Evolutionary conservation across 805 yeast species (phyloP), one percentile per base, ranked within the genome.

Genomic region (Cyberlindnera veronae): DNA sequence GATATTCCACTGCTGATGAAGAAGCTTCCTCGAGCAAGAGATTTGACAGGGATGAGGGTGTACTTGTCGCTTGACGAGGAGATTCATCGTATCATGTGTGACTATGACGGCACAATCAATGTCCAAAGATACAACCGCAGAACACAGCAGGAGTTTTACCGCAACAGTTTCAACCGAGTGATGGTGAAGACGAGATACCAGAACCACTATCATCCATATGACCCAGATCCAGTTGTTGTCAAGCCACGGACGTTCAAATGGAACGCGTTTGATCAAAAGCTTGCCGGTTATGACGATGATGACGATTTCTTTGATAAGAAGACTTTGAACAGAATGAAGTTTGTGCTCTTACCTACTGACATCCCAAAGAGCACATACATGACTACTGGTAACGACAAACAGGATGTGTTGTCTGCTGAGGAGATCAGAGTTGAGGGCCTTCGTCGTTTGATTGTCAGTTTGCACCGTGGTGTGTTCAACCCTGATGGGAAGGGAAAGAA

Each of bases 391-490:
- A 66, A 62, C 56, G 71, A 68, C 22, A 62, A 67, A 27, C 75
- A 72, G 46, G 96, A 87, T 50, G 71, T 72, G 19, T 66, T 90
- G 36, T 75, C 79, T 0, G 79, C 83, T 3, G 99, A 91, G 57
- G 98, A 91, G 61, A 75, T 84, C n/a, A 66, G 95, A 41, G 73
- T 91, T n/a, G 98, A 91, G 58, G 99, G 98, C 1, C 66, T 91
- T 16, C 68, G 91, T 32, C 77, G 79, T 33, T 63, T 86, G 45
- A 81, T 82, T 42, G 68, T 77, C 1, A 62, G 76, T 21, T 74
- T 89, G 12, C 81, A 82, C 48, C 72, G 79, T 46, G 75, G 81
- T 2, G 67, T 72, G 33, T 73, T 73, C 49, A 63, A 64, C 36
- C 61, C 79, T 0, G 60, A 60, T 5, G 47, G 50, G 1, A 69